phyloP scores from a whole-genome alignment of 1,139 yeast genomes.

The Zygosaccharomyces pseudobailii region DNA sequence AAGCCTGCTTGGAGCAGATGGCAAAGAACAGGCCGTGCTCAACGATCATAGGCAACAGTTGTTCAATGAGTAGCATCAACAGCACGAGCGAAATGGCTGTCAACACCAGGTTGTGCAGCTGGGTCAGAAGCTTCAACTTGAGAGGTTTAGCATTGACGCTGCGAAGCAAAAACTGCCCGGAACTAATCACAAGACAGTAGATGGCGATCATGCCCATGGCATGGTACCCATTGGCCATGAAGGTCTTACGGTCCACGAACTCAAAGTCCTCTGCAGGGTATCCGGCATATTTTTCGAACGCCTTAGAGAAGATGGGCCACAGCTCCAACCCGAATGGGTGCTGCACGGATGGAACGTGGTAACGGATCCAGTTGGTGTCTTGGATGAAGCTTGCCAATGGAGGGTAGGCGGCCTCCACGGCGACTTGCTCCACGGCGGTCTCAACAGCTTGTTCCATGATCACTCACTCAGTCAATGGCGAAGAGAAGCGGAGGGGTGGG shows the following conservation, averaged over 20 bases:
- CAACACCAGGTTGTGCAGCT: constrained; percentile 74
- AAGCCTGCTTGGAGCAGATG: constrained; percentile 73
- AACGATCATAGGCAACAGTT: constrained; percentile 73
- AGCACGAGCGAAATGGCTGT: constrained; percentile 66
- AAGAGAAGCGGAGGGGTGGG: not conserved
- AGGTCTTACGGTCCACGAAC: constrained; percentile 62
- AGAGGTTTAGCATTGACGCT: constrained; percentile 55
- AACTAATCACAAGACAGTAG: constrained; percentile 79
- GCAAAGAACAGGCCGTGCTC: constrained; percentile 80
- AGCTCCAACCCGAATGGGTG: constrained; percentile 86
- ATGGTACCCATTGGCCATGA: constrained; percentile 62
- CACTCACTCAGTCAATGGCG: not conserved
- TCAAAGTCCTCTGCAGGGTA: constrained; percentile 67
- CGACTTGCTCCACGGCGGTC: constrained; percentile 15
- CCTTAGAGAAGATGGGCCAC: constrained; percentile 78
- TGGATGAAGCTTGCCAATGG: constrained; percentile 10
- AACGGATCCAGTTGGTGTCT: constrained; percentile 19
- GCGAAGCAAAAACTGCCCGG: constrained; percentile 64
- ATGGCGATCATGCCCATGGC: constrained; percentile 57
- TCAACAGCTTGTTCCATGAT: constrained; percentile 15
- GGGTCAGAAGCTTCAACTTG: constrained; percentile 67
- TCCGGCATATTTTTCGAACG: constrained; percentile 49
- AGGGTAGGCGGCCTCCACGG: constrained; percentile 10
- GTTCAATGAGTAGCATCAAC: constrained; percentile 71
- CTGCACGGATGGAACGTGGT: constrained; percentile 55